Evolutionary conservation across 257 asterid species (phyloP).

Genomic region (Solanum chaucha): DNA sequence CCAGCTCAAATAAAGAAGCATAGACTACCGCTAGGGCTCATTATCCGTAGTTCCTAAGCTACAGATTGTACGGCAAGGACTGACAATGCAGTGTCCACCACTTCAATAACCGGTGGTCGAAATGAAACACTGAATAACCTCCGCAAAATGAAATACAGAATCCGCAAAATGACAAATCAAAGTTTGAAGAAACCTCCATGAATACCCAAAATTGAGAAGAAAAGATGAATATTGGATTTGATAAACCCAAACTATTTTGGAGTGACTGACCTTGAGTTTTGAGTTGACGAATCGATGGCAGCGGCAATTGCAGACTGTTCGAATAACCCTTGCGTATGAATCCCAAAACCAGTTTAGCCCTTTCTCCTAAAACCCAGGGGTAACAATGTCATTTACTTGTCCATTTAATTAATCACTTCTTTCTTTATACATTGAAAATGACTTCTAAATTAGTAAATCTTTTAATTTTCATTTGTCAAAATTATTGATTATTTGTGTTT

Average conservation of each 20-base stretch:
- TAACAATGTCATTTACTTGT: not conserved
- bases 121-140: not conserved
- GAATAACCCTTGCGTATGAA: not conserved
- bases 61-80: not conserved
- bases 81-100: not conserved
- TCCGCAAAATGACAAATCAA: not conserved
- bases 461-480: not conserved
- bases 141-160: not conserved
- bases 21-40: not conserved
- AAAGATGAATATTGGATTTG: not conserved
- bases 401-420: not conserved
- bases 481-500: too few species aligned
- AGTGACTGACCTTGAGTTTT: not conserved
- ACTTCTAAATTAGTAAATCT: not conserved
- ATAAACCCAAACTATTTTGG: not conserved
- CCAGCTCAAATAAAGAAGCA: not conserved
- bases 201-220: not conserved
- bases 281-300: not conserved
- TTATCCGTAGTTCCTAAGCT: not conserved
- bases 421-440: not conserved
- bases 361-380: not conserved
- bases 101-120: not conserved
- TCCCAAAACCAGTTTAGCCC: not conserved
- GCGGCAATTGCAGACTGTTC: not conserved
- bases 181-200: not conserved